phyloP scores from a whole-genome alignment of 2,329 filamentous ascomycete genomes.

The Xylariaceae sp. region DNA sequence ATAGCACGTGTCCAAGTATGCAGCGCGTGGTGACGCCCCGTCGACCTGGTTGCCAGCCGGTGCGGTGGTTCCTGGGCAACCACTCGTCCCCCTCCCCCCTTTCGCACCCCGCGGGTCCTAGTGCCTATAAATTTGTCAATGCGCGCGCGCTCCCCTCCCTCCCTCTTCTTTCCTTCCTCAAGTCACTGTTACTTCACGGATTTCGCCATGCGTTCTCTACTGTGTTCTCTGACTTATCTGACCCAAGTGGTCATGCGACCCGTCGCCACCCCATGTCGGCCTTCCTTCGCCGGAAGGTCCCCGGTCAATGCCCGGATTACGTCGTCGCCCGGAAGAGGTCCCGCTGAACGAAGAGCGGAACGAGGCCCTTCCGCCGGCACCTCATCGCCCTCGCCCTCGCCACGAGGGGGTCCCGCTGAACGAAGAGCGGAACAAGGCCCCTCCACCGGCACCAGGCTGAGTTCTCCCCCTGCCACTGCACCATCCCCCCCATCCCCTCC shows the following conservation, averaged over 20 bases:
- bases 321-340: not conserved
- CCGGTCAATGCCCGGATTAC: not conserved
- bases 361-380: not conserved
- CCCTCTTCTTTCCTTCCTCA: conserved; percentile 1
- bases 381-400: not conserved
- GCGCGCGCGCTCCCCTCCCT: conserved; percentile 1
- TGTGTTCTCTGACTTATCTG: not conserved
- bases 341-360: not conserved
- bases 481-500: not conserved
- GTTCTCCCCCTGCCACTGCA: too few species aligned
- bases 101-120: too few species aligned
- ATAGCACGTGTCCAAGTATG: too few species aligned
- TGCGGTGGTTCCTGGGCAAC: too few species aligned
- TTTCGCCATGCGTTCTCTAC: not conserved
- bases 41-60: too few species aligned
- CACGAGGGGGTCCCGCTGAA: not conserved
- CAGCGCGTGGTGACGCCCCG: too few species aligned
- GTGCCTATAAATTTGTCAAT: too few species aligned
- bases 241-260: not conserved
- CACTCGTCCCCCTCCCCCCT: too few species aligned
- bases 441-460: too few species aligned
- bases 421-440: not conserved
- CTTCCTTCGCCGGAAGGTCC: not conserved
- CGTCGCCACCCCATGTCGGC: not conserved
- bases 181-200: not conserved